Evolutionary conservation across 495 filamentous ascomycete species (phyloP).

Genomic region (Aspergillus funiculosus): DNA sequence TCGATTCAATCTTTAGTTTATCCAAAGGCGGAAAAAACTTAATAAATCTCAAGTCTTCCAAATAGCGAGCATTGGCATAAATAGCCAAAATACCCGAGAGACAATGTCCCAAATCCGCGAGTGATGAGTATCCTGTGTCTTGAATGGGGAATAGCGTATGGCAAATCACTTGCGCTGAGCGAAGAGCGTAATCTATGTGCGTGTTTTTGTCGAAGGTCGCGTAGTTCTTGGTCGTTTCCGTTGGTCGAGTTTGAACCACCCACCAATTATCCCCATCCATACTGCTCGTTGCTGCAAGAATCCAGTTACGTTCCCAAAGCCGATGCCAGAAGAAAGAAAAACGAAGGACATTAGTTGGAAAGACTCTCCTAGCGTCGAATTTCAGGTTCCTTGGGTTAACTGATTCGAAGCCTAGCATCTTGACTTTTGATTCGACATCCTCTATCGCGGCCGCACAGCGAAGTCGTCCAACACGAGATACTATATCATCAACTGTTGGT

Average conservation of each 20-base stretch:
- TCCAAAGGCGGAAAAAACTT: conserved; percentile 32
- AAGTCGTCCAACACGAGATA: conserved; percentile 48
- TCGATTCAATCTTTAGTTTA: conserved; percentile 29
- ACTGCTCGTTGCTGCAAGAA: conserved; percentile 60
- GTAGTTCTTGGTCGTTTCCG: conserved; percentile 11
- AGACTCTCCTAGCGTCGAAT: conserved; percentile 54
- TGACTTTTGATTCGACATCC: conserved; percentile 55
- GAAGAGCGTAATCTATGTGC: conserved; percentile 9
- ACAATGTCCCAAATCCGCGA: conserved; percentile 35
- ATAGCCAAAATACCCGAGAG: conserved; percentile 39
- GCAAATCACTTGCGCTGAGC: conserved; percentile 28
- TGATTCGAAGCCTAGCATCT: conserved; percentile 56
- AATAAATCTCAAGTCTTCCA: conserved; percentile 31
- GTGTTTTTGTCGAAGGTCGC: conserved; percentile 5
- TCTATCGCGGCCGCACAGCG: conserved; percentile 54
- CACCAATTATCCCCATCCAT: conserved; percentile 73
- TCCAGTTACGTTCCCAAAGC: conserved; percentile 62
- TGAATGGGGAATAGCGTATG: conserved; percentile 21
- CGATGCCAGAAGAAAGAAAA: conserved; percentile 58
- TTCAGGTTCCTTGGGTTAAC: conserved; percentile 47
- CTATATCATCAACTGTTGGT: conserved; percentile 49
- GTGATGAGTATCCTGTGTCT: conserved; percentile 24
- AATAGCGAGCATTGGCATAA: conserved; percentile 37
- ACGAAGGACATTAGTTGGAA: conserved; percentile 55
- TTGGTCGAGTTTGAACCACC: conserved; percentile 52